Evolutionary conservation across 2,329 filamentous ascomycete species (phyloP).

Genomic region (Curvularia sp.): DNA sequence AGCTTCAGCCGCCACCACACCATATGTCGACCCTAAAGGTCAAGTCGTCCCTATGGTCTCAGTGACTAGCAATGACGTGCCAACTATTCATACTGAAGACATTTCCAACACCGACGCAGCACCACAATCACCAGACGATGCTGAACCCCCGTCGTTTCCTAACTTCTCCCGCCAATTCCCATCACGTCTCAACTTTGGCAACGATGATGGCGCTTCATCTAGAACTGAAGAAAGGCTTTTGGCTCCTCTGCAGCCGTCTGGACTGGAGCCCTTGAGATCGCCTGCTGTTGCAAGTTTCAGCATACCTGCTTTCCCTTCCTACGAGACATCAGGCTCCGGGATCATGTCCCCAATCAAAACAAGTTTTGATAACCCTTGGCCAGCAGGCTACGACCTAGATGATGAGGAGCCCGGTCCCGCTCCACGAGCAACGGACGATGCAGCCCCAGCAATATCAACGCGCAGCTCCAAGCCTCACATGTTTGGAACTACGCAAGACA

Average conservation of each 20-base stretch:
- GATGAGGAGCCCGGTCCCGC: constrained; percentile 18
- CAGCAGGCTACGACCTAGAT: constrained; percentile 34
- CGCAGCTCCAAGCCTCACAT: constrained; percentile 35
- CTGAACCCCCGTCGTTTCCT: constrained; percentile 35
- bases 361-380: constrained; percentile 44
- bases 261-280: constrained; percentile 37
- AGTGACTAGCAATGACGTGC: constrained; percentile 37
- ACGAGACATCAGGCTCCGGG: constrained; percentile 25
- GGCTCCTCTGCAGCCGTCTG: constrained; percentile 30
- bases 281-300: constrained; percentile 32
- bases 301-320: constrained; percentile 27
- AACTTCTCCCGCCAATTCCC: constrained; percentile 52
- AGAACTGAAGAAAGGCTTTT: constrained; percentile 23
- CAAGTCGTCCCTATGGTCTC: constrained; percentile 49
- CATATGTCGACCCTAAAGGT: constrained; percentile 50
- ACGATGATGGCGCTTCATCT: constrained; percentile 21
- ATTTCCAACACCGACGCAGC: constrained; percentile 19
- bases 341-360: constrained; percentile 42
- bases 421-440: constrained; percentile 20
- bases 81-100: constrained; percentile 14
- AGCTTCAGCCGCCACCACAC: constrained; percentile 35
- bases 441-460: constrained; percentile 33
- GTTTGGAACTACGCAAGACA: constrained; percentile 13
- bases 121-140: constrained; percentile 21
- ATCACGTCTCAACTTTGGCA: constrained; percentile 30